Evolutionary conservation across 1,284 basidiomycete species (phyloP).

Genomic region (Heliocybe sulcata): DNA sequence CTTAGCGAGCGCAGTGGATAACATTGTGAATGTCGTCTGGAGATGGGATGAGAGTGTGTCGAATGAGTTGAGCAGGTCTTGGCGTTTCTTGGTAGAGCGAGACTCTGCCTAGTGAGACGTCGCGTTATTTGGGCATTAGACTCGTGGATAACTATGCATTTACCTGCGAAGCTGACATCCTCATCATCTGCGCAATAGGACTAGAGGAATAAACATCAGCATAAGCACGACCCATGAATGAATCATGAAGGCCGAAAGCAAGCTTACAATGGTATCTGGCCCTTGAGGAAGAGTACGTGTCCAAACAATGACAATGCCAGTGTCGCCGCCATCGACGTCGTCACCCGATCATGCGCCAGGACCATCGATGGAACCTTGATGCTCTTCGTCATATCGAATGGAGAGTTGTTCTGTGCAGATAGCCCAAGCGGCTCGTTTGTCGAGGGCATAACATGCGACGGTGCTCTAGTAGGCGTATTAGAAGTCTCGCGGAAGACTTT

Average conservation of each 20-base stretch:
- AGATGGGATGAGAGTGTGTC: slow-evolving; percentile 69
- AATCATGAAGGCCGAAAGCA: background rate
- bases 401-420: too few species aligned
- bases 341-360: background rate
- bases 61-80: slow-evolving; percentile 52
- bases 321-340: background rate
- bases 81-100: slow-evolving; percentile 46
- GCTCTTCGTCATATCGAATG: background rate
- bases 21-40: slow-evolving; percentile 59
- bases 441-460: background rate
- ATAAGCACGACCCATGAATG: too few species aligned
- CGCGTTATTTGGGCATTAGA: background rate
- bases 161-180: slow-evolving; percentile 30
- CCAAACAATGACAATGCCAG: slow-evolving; percentile 35
- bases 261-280: slow-evolving; percentile 69
- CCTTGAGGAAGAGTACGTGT: slow-evolving; percentile 68
- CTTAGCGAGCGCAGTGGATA: slow-evolving; percentile 55
- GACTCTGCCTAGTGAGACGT: slow-evolving; percentile 27
- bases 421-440: too few species aligned
- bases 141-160: slow-evolving; percentile 10
- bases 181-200: slow-evolving; percentile 53
- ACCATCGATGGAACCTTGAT: background rate
- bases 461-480: background rate
- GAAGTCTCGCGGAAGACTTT: background rate
- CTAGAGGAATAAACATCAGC: too few species aligned